Evolutionary conservation across 495 filamentous ascomycete species (phyloP).

Genomic region (Oidiodendron maius): DNA sequence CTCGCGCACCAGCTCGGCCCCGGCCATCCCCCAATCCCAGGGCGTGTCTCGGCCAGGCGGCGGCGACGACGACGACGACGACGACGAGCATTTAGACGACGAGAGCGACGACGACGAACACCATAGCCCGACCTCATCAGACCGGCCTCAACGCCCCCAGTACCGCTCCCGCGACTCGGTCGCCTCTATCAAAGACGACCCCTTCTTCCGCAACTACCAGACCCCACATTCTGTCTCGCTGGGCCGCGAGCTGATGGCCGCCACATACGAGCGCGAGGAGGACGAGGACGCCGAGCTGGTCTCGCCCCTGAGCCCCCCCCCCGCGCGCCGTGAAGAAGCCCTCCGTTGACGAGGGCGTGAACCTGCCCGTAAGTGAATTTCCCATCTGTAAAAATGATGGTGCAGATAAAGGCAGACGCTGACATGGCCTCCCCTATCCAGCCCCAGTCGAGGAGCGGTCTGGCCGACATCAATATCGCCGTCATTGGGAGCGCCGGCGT

Average conservation of each 20-base stretch:
- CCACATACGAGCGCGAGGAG: too few relatives aligned
- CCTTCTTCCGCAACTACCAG: conserved; percentile 37
- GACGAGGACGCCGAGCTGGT: conserved; percentile 2
- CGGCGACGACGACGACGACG: conserved; percentile 3
- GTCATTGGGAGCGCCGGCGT: conserved; percentile 75
- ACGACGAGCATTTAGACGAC: too few relatives aligned
- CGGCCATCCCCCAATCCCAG: too few relatives aligned
- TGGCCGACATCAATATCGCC: conserved; percentile 73
- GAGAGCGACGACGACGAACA: too few relatives aligned
- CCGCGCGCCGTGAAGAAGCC: conserved; percentile 6
- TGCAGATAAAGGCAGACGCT: too few relatives aligned
- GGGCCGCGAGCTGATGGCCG: conserved; percentile 19
- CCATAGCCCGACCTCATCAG: conserved; percentile 5
- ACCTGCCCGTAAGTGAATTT: conserved; percentile 25
- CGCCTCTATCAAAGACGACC: conserved; percentile 38
- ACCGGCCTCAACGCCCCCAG: conserved; percentile 9
- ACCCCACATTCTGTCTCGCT: conserved; percentile 22
- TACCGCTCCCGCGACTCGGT: conserved; percentile 32
- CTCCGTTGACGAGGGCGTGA: conserved; percentile 24
- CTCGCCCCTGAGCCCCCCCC: conserved; percentile 3
- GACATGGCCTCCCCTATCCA: conserved; percentile 1
- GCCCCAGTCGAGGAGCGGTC: conserved; percentile 22
- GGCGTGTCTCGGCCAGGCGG: too few relatives aligned
- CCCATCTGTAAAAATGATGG: not conserved
- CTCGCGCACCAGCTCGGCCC: conserved; percentile 11